Percentiles rank a stretch among this genome's conserved stretches.
Conservation (phyloP, 2,329 filamentous ascomycete species). For the Aspergillus thermomutatus region DNA sequence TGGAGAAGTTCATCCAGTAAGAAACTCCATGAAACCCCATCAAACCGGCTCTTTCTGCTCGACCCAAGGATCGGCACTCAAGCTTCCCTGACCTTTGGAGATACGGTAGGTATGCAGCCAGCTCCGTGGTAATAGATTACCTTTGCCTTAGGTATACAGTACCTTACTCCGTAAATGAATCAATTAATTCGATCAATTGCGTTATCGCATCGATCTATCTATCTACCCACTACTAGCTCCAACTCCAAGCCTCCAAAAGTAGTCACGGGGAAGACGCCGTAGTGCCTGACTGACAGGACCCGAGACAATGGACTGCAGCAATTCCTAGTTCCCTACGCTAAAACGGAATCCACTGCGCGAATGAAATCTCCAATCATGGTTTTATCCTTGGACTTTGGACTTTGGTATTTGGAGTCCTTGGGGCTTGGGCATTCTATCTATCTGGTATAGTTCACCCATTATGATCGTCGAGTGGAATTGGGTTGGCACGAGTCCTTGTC, state of each 20-base stretch:
- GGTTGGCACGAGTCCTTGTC: neutral
- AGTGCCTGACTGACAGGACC: conserved; percentile 19
- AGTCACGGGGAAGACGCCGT: neutral
- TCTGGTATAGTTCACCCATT: neutral
- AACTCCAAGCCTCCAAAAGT: conserved; percentile 4
- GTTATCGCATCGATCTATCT: neutral
- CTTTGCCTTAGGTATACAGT: too few relatives aligned
- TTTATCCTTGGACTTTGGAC: neutral
- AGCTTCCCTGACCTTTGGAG: neutral
- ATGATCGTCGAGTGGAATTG: neutral
- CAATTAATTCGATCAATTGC: neutral
- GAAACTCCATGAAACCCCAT: neutral
- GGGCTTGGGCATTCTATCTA: neutral
- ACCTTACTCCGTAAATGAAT: too few relatives aligned
- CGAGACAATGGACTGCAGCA: conserved; percentile 18
- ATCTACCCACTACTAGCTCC: neutral
- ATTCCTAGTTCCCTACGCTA: conserved; percentile 15
- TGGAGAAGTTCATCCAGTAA: neutral
- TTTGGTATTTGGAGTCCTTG: neutral
- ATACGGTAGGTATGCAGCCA: neutral
- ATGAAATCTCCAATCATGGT: neutral
- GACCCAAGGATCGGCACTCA: neutral
- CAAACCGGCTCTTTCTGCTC: neutral
- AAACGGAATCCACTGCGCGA: conserved; percentile 10
- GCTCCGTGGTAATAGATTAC: neutral